Percentiles rank a stretch among this genome's conserved stretches.
Conservation (phyloP, 371 early-diverging fungal species). For the Haplosporangium sp. region DNA sequence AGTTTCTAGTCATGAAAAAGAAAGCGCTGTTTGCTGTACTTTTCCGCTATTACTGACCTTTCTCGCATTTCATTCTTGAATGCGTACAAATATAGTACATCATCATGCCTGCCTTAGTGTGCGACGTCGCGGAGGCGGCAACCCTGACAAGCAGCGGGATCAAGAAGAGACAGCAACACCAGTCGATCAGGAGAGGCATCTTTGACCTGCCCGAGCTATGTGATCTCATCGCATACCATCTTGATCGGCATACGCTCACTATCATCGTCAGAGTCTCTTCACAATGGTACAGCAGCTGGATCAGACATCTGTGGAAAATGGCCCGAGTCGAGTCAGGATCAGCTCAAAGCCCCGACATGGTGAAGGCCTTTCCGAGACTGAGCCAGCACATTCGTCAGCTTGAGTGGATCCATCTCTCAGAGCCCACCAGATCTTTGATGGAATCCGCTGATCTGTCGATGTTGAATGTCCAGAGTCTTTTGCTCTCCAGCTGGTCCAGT, state of each 20-base stretch:
- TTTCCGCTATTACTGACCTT: too few species aligned
- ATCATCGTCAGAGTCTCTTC: slow-evolving; percentile 30
- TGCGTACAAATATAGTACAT: neutral
- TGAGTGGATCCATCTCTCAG: slow-evolving; percentile 31
- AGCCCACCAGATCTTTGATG: slow-evolving; percentile 2
- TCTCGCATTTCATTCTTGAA: neutral
- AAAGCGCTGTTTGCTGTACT: too few species aligned
- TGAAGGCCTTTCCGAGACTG: slow-evolving; percentile 25
- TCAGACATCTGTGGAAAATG: slow-evolving; percentile 41
- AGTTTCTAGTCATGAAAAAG: too few species aligned
- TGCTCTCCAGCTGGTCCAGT: slow-evolving; percentile 32
- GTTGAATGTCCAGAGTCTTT: slow-evolving; percentile 25
- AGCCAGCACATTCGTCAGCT: slow-evolving; percentile 36
- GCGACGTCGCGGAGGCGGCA: slow-evolving; percentile 5
- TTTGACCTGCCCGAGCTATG: slow-evolving; percentile 42
- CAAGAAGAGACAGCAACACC: slow-evolving; percentile 14
- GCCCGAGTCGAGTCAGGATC: slow-evolving; percentile 34
- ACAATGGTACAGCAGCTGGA: slow-evolving; percentile 31
- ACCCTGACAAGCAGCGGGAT: neutral
- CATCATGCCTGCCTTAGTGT: slow-evolving; percentile 38
- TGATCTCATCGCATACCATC: slow-evolving; percentile 32
- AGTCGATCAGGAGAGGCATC: slow-evolving; percentile 1
- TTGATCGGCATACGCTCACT: slow-evolving; percentile 29
- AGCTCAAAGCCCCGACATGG: slow-evolving; percentile 11
- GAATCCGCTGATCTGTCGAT: slow-evolving; percentile 15